Evolutionary conservation across 768 basidiomycete genomes (phyloP).

Genomic region (Boletus tomentosulus): DNA sequence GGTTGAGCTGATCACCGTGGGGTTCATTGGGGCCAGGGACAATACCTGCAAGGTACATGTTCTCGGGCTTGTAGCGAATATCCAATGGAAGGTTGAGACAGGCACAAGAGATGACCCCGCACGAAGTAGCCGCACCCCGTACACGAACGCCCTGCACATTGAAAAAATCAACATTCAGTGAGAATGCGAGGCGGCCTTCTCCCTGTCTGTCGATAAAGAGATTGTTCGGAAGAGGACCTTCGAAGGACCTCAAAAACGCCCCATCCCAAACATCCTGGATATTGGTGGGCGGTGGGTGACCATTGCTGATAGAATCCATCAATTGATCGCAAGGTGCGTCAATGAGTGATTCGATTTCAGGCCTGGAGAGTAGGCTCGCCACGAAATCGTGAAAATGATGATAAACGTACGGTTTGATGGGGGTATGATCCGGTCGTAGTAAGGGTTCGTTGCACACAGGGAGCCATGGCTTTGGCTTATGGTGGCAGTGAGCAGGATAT

Average conservation of each 20-base stretch:
- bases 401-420: conserved; percentile 6
- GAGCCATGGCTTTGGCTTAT: background rate
- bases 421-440: background rate
- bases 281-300: background rate
- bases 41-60: conserved; percentile 23
- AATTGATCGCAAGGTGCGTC: background rate
- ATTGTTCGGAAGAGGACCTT: background rate
- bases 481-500: background rate
- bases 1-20: conserved; percentile 25
- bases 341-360: background rate
- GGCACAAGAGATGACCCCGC: background rate
- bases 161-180: conserved; percentile 3
- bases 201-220: background rate
- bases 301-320: background rate
- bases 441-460: background rate
- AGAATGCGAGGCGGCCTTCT: background rate
- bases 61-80: background rate
- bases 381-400: conserved; percentile 6
- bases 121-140: background rate
- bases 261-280: background rate
- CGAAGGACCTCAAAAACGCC: background rate
- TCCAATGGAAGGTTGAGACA: conserved; percentile 1
- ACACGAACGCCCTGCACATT: background rate
- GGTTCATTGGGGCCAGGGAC: conserved; percentile 32
- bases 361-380: background rate